Base-by-base conservation (phyloP, 2,329 filamentous ascomycete species). In the Aphanocladium album region DNA sequence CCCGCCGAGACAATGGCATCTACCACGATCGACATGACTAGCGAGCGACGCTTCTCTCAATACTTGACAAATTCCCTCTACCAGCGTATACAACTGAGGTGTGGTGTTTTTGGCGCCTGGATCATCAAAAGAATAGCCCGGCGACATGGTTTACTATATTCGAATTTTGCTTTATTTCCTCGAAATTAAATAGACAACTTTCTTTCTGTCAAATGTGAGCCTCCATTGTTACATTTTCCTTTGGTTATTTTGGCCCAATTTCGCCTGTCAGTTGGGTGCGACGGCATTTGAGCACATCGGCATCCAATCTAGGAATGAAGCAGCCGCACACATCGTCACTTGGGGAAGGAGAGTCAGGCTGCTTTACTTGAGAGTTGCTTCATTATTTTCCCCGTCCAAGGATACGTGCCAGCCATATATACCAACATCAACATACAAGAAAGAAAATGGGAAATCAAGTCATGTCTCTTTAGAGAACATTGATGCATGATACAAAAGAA, bases 391-490 rank as follows among this genome's bases (percentile, higher is more conserved):
- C 51, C 43, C 23, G 30, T 55, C 43, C 33, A 47, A 49, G 58
- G 37, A 60, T 60, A 60, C 78, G 76, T 80, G 71, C 79, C 79
- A 81, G 79, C 78, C 77, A 79, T 79, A 76, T 74, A 69, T 70
- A 66, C 62, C 64, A 66, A 71, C 70, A 71, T 70, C 68, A 70
- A 70, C 67, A 70, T 67, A 68, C 64, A 59, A 52, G n/a, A 59
- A 25, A 58, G 23, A 67, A 68, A 66, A 68, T 64, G 64, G 64
- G 27, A 60, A 59, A 61, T 65, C 61, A 61, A 60, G 23, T 19
- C 65, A 64, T 65, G 69, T 68, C 70, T 67, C 62, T 65, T 67
- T 64, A 68, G 66, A 67, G 66, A 67, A 63, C 53, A 21, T 45
- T 46, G 64, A 64, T 67, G 63, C 65, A 62, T 66, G 61, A 62